Conservation (phyloP, 345 rosid genomes). For the Hibiscus tridactylites region DNA sequence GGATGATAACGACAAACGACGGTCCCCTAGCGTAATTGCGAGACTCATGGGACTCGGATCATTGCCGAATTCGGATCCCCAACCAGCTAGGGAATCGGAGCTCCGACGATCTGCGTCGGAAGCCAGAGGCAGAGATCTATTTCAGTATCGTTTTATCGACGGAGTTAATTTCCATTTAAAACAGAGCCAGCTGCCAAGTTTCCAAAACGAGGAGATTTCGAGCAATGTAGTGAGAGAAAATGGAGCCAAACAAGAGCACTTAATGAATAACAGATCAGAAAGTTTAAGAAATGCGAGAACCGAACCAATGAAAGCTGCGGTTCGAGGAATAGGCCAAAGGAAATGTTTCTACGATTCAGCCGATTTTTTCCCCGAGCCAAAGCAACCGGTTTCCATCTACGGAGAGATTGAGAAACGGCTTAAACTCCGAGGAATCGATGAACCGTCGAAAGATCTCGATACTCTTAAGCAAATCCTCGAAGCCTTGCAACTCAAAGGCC, state of each 20-base stretch:
- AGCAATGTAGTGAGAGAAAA: conserved; percentile 21
- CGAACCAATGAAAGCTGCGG: conserved; percentile 38
- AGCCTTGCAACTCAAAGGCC: conserved; percentile 85
- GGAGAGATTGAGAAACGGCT: conserved; percentile 62
- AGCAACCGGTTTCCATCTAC: conserved; percentile 32
- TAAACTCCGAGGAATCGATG: conserved; percentile 57
- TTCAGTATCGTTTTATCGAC: conserved; percentile 48
- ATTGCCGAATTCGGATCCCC: conserved; percentile 43
- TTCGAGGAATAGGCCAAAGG: conserved; percentile 29
- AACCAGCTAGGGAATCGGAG: conserved; percentile 37
- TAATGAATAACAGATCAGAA: conserved; percentile 9
- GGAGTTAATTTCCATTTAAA: conserved; percentile 38
- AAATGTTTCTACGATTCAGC: conserved; percentile 66
- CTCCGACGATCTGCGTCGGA: conserved; percentile 93
- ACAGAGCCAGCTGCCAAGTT: conserved; percentile 23
- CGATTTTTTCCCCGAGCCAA: conserved; percentile 78
- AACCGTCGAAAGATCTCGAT: conserved; percentile 73
- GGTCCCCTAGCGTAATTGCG: conserved; percentile 83
- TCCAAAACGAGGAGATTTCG: conserved; percentile 8
- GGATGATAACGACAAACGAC: conserved; percentile 39
- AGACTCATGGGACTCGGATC: conserved; percentile 89
- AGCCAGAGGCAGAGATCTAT: conserved; percentile 59
- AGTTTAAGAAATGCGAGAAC: conserved; percentile 32
- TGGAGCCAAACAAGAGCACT: conserved; percentile 16
- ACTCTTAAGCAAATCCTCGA: conserved; percentile 79